Evolutionary conservation across 495 filamentous ascomycete species (phyloP).

Genomic region (Aspergillus sclerotioniger): DNA sequence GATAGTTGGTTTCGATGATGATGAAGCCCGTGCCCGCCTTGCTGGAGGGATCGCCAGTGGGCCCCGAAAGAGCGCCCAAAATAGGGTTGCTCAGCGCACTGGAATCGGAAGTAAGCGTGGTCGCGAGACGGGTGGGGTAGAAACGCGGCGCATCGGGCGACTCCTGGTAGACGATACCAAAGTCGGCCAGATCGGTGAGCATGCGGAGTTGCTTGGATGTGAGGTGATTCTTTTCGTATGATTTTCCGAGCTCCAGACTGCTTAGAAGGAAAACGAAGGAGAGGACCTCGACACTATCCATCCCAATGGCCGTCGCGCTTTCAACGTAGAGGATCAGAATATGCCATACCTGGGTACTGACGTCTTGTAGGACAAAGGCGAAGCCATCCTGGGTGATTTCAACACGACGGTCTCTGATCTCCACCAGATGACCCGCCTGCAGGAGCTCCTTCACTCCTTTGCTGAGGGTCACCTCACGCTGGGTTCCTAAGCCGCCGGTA

Average conservation of each 20-base stretch:
- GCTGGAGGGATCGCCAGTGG: conserved; percentile 31
- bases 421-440: conserved; percentile 75
- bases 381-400: conserved; percentile 90
- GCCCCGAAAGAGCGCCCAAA: conserved; percentile 34
- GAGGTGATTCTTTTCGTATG: conserved; percentile 78
- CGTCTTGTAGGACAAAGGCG: conserved; percentile 88
- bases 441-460: conserved; percentile 80
- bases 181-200: conserved; percentile 80
- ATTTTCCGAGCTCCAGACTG: conserved; percentile 83
- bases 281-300: conserved; percentile 89
- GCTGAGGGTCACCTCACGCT: conserved; percentile 58
- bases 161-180: conserved; percentile 83
- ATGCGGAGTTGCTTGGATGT: conserved; percentile 80
- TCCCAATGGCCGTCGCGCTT: conserved; percentile 69
- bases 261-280: conserved; percentile 96
- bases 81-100: conserved; percentile 50
- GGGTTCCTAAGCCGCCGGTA: conserved; percentile 53
- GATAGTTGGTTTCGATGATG: conserved; percentile 98
- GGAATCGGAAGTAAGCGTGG: conserved; percentile 86
- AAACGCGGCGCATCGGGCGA: conserved; percentile 61
- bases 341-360: conserved; percentile 95
- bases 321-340: conserved; percentile 90
- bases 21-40: conserved; percentile 72
- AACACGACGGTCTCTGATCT: conserved; percentile 53
- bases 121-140: conserved; percentile 92